These are phyloP conservation scores for Bjerkandera adusta DNA, from an alignment of 1,284 basidiomycete species.

Conservation along the genomic window DNA sequence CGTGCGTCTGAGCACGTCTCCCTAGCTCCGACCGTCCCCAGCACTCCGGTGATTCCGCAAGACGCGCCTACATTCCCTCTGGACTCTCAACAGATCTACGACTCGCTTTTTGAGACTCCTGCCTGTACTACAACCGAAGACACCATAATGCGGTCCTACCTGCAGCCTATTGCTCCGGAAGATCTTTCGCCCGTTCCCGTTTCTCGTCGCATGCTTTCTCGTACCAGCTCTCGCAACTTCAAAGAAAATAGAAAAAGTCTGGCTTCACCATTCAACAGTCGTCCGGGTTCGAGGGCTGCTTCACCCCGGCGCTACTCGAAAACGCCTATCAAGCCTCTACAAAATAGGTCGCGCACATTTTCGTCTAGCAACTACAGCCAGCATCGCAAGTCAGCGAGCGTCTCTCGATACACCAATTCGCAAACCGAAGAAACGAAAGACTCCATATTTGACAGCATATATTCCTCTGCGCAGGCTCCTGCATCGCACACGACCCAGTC, in stretches of 20 bases:
- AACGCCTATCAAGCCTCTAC: slow-evolving; percentile 16
- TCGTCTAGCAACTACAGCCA: slow-evolving; percentile 26
- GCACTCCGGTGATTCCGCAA: slow-evolving; percentile 3
- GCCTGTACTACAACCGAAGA: slow-evolving; percentile 18
- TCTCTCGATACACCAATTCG: background rate
- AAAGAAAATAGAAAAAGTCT: slow-evolving; percentile 43
- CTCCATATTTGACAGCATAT: slow-evolving; percentile 8
- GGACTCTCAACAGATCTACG: slow-evolving; percentile 15
- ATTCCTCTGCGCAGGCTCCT: background rate
- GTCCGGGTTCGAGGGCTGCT: slow-evolving; percentile 38
- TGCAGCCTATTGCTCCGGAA: slow-evolving; percentile 24
- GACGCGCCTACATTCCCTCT: slow-evolving; percentile 13
- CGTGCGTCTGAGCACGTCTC: slow-evolving; percentile 1
- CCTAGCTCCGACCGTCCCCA: slow-evolving; percentile 4
- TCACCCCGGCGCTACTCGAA: slow-evolving; percentile 35
- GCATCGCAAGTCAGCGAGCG: background rate
- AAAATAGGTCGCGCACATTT: slow-evolving; percentile 33
- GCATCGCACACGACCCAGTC: background rate
- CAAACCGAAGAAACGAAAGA: background rate
- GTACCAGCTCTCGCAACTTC: slow-evolving; percentile 42
- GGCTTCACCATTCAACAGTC: slow-evolving; percentile 39
- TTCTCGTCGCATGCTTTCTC: slow-evolving; percentile 41
- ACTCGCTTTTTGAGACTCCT: slow-evolving; percentile 21
- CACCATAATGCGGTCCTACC: slow-evolving; percentile 17
- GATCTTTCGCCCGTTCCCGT: slow-evolving; percentile 41